These are phyloP conservation scores for Fusarium begoniae DNA, from an alignment of 2,329 filamentous ascomycete species.

Conservation along the genomic window DNA sequence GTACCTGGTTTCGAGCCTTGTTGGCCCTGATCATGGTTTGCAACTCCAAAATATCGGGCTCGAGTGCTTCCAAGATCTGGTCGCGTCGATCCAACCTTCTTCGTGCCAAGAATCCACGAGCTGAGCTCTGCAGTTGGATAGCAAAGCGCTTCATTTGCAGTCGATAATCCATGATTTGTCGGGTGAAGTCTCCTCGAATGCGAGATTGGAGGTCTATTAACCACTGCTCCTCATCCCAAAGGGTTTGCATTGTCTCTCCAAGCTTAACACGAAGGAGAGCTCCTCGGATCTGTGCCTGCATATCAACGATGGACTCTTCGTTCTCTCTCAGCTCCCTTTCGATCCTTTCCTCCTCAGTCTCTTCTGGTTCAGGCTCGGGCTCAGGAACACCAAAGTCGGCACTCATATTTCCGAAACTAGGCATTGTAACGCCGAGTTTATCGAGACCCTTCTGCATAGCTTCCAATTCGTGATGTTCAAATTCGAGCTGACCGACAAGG, in stretches of 20 bases:
- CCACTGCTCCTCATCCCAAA: conserved; percentile 86
- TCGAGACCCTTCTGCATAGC: conserved; percentile 97
- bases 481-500: conserved; percentile 93
- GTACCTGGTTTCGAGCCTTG: conserved; percentile 69
- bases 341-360: conserved; percentile 90
- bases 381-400: conserved; percentile 89
- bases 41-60: conserved; percentile 77
- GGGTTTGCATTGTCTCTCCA: conserved; percentile 82
- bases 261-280: conserved; percentile 80
- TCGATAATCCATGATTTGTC: conserved; percentile 84
- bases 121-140: conserved; percentile 78
- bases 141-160: conserved; percentile 86
- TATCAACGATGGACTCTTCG: conserved; percentile 75
- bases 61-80: conserved; percentile 73
- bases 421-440: conserved; percentile 94
- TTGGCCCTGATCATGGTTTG: conserved; percentile 83
- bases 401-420: conserved; percentile 96
- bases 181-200: conserved; percentile 86
- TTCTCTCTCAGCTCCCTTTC: conserved; percentile 83
- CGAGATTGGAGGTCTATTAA: conserved; percentile 85
- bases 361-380: conserved; percentile 78
- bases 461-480: conserved; percentile 97
- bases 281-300: conserved; percentile 88
- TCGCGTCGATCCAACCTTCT: conserved; percentile 69
- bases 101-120: conserved; percentile 79